These are phyloP conservation scores for Camelina sativa DNA, from an alignment of 345 rosid species.

Conservation along the genomic window DNA sequence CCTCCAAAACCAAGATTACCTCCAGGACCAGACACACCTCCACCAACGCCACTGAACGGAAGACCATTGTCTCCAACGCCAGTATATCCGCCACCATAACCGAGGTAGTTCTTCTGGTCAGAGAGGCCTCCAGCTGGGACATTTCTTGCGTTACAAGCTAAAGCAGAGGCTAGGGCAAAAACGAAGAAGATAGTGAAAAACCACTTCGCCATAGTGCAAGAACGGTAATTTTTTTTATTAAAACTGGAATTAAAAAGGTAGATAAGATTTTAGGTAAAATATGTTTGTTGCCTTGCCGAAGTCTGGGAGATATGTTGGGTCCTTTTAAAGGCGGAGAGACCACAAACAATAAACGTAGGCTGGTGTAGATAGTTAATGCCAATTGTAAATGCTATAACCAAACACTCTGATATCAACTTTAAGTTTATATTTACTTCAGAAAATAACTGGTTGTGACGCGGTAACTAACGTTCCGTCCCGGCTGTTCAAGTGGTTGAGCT, in stretches of 20 bases:
- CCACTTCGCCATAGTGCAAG: constrained; percentile 45
- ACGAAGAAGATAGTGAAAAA: constrained; percentile 43
- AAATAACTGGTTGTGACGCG: constrained; percentile 22
- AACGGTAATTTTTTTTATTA: constrained; percentile 10
- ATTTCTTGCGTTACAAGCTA: constrained; percentile 50
- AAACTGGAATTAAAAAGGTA: background rate
- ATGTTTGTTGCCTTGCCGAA: constrained; percentile 21
- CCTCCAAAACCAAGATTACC: constrained; percentile 46
- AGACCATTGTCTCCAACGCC: constrained; percentile 64
- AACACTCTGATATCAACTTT: constrained; percentile 35
- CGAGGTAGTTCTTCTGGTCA: constrained; percentile 72
- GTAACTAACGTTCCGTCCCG: constrained; percentile 30
- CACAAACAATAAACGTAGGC: constrained; percentile 14
- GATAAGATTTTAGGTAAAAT: constrained; percentile 8
- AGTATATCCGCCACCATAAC: constrained; percentile 70
- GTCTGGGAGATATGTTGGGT: constrained; percentile 39
- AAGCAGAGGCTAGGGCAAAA: constrained; percentile 47
- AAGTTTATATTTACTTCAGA: constrained; percentile 39
- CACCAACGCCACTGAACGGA: constrained; percentile 66
- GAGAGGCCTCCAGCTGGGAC: constrained; percentile 52
- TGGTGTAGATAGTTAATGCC: constrained; percentile 41
- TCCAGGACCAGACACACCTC: constrained; percentile 53
- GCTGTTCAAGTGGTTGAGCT: constrained; percentile 26
- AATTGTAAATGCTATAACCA: constrained; percentile 43
- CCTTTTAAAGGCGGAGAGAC: constrained; percentile 42